A percentile compares a stretch with the other conserved stretches of the same genome.
Conservation (phyloP, 208 protist species). For the Leishmania braziliensis region DNA sequence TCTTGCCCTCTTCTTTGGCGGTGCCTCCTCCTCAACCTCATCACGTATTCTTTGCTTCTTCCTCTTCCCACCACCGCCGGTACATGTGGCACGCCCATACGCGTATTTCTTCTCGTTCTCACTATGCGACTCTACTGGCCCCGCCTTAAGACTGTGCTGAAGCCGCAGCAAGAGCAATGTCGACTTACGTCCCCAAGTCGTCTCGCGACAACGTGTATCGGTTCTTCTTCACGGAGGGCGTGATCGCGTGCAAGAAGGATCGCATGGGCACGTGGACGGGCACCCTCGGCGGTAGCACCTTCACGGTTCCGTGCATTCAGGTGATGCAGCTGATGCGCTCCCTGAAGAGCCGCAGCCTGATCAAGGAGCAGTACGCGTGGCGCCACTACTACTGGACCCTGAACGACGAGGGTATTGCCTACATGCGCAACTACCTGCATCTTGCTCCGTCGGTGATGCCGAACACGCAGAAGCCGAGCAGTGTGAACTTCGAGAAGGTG, state of each 20-base stretch:
- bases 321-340: slow-evolving; percentile 92
- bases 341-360: slow-evolving; percentile 89
- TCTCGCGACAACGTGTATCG: slow-evolving; percentile 90
- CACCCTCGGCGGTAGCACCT: slow-evolving; percentile 75
- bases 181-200: slow-evolving; percentile 73
- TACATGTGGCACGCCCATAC: background rate
- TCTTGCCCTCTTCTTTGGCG: background rate
- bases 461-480: slow-evolving; percentile 89
- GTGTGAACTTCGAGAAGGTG: slow-evolving; percentile 55
- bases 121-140: no score
- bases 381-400: slow-evolving; percentile 96
- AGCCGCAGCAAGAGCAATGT: background rate
- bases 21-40: background rate
- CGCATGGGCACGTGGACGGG: slow-evolving; percentile 86
- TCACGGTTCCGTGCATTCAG: slow-evolving; percentile 80
- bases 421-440: slow-evolving; percentile 93
- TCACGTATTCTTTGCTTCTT: background rate
- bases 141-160: background rate
- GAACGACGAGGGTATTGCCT: slow-evolving; percentile 92
- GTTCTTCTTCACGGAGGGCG: slow-evolving; percentile 93
- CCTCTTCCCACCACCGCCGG: background rate
- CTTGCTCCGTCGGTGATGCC: slow-evolving; percentile 87
- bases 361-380: slow-evolving; percentile 95
- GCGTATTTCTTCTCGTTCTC: background rate
- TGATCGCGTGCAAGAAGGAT: slow-evolving; percentile 93